Conservation (phyloP, 2,329 filamentous ascomycete genomes). For the Aureobasidium vineae region DNA sequence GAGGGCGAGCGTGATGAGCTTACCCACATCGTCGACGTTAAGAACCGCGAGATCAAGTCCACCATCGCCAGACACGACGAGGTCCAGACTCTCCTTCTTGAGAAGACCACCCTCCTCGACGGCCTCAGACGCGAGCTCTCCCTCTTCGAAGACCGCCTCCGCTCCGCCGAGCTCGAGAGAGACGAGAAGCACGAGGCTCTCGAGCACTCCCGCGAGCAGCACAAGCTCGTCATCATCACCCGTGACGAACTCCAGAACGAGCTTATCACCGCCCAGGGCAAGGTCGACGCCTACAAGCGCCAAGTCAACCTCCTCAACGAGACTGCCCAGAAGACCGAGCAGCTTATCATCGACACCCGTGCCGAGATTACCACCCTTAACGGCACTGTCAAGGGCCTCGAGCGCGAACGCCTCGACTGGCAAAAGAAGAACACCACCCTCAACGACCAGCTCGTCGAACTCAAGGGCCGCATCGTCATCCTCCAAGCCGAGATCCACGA, state of each 20-base stretch:
- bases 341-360: conserved; percentile 31
- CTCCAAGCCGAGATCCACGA: conserved; percentile 33
- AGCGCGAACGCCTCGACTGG: conserved; percentile 35
- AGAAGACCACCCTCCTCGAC: conserved; percentile 33
- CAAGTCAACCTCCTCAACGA: conserved; percentile 32
- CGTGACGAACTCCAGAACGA: conserved; percentile 35
- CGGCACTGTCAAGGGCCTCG: conserved; percentile 33
- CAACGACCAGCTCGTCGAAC: conserved; percentile 31
- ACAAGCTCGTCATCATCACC: conserved; percentile 33
- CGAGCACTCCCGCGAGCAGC: conserved; percentile 34
- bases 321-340: conserved; percentile 32
- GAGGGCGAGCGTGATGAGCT: conserved; percentile 38
- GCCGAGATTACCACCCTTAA: conserved; percentile 31
- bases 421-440: conserved; percentile 32
- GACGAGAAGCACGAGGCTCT: conserved; percentile 32
- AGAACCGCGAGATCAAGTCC: conserved; percentile 34
- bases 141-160: conserved; percentile 33
- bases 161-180: conserved; percentile 32
- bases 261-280: conserved; percentile 32
- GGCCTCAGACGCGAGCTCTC: conserved; percentile 34
- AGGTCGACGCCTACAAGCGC: conserved; percentile 31
- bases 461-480: conserved; percentile 33
- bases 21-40: conserved; percentile 32
- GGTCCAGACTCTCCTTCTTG: conserved; percentile 31
- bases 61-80: conserved; percentile 33